These are phyloP conservation scores for Trypanosoma congolense DNA, from an alignment of 208 protist species.

Conservation along the genomic window DNA sequence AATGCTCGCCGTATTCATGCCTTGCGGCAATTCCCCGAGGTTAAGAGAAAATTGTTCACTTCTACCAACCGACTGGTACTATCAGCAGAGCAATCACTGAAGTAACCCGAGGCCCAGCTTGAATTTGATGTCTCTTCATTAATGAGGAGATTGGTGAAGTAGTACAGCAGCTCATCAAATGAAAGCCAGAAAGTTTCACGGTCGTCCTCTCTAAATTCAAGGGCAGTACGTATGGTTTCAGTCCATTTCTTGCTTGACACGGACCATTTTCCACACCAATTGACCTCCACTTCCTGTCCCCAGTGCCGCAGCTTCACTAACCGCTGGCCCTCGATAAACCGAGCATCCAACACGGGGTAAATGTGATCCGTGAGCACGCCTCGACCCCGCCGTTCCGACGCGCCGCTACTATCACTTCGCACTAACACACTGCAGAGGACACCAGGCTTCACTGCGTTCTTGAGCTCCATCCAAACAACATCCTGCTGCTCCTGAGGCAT, in stretches of 20 bases:
- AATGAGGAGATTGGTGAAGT: slow-evolving; percentile 75
- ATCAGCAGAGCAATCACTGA: slow-evolving; percentile 26
- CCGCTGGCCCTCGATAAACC: slow-evolving; percentile 64
- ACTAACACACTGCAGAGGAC: slow-evolving; percentile 52
- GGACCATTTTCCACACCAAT: slow-evolving; percentile 68
- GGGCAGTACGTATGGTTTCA: slow-evolving; percentile 32
- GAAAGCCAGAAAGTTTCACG: slow-evolving; percentile 62
- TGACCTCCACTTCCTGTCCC: slow-evolving; percentile 24
- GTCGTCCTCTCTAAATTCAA: slow-evolving; percentile 38
- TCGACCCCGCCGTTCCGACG: slow-evolving; percentile 35
- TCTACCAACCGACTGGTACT: slow-evolving; percentile 1
- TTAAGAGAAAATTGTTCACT: slow-evolving; percentile 38
- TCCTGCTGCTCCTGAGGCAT: slow-evolving; percentile 36
- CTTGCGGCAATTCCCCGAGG: slow-evolving; percentile 28
- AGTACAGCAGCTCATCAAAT: slow-evolving; percentile 82
- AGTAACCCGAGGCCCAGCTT: slow-evolving; percentile 19
- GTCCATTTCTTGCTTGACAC: slow-evolving; percentile 44
- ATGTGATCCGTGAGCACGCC: slow-evolving; percentile 73
- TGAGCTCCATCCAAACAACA: slow-evolving; percentile 55
- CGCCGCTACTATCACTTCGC: slow-evolving; percentile 27
- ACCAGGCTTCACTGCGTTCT: slow-evolving; percentile 31
- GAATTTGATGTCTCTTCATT: slow-evolving; percentile 28
- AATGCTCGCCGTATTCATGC: slow-evolving; percentile 33
- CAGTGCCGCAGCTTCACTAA: slow-evolving; percentile 79
- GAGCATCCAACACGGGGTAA: slow-evolving; percentile 73